Percentiles rank a stretch among this genome's conserved stretches.
Conservation (phyloP, 2,329 filamentous ascomycete genomes). For the Dactylonectria macrodidyma region DNA sequence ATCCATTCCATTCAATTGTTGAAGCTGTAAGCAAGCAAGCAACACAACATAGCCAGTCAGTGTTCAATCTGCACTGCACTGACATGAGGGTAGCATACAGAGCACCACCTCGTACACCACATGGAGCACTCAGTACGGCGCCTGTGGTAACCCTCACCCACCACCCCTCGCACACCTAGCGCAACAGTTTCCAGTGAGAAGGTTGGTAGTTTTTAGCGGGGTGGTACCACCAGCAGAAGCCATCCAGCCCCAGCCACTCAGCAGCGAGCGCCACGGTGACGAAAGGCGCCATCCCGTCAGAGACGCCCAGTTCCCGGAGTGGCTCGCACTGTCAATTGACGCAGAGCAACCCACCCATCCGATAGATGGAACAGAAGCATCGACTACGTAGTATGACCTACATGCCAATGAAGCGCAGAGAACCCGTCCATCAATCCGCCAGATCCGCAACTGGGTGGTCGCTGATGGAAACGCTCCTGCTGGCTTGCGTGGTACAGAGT, state of each 20-base stretch:
- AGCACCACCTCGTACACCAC: background rate
- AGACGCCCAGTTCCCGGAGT: slow-evolving; percentile 10
- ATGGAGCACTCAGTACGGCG: background rate
- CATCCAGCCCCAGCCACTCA: slow-evolving; percentile 12
- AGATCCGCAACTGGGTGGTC: slow-evolving; percentile 1
- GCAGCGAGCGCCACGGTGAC: slow-evolving; percentile 24
- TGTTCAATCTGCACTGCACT: no score
- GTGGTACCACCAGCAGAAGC: slow-evolving; percentile 21
- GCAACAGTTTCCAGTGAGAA: slow-evolving; percentile 8
- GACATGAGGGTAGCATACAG: background rate
- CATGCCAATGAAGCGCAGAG: slow-evolving; percentile 6
- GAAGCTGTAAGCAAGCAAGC: background rate
- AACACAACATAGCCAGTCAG: background rate
- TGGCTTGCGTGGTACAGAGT: slow-evolving; percentile 23
- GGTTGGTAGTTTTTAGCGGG: slow-evolving; percentile 16
- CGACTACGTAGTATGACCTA: no score
- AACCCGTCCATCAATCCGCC: slow-evolving; percentile 6
- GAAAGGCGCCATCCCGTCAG: slow-evolving; percentile 6
- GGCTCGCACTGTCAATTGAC: slow-evolving; percentile 4
- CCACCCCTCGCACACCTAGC: background rate
- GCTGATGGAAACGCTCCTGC: slow-evolving; percentile 1
- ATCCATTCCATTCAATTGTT: background rate
- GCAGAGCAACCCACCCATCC: background rate
- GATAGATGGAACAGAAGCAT: slow-evolving; percentile 2
- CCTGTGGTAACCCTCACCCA: background rate